These are phyloP conservation scores for Canna indica DNA, from an alignment of 176 grass and related monocot species.

Conservation along the genomic window DNA sequence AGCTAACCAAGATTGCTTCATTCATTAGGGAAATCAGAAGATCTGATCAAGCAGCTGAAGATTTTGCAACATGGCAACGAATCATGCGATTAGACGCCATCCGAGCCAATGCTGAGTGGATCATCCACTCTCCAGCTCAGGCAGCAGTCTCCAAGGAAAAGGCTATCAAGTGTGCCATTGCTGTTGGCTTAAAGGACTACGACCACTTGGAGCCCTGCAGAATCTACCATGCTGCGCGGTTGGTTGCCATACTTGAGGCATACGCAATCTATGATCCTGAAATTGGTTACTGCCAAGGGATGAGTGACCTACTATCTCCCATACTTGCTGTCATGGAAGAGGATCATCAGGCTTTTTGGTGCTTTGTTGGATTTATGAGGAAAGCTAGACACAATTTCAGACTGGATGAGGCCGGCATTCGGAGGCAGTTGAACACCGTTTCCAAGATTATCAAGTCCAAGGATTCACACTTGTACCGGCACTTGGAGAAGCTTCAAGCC, in stretches of 20 bases:
- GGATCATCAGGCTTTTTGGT: constrained; percentile 78
- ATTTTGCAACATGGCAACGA: constrained; percentile 82
- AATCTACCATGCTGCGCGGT: constrained; percentile 69
- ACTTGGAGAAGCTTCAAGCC: constrained; percentile 91
- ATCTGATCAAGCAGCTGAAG: constrained; percentile 31
- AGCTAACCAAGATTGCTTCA: constrained; percentile 29
- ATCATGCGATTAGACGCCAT: constrained; percentile 91
- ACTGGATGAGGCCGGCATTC: constrained; percentile 83
- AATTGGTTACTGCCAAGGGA: constrained; percentile 95
- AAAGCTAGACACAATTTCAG: constrained; percentile 97
- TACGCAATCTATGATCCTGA: constrained; percentile 81
- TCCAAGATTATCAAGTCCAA: constrained; percentile 93
- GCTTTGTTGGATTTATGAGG: constrained; percentile 88
- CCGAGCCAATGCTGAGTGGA: constrained; percentile 85
- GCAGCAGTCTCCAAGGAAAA: constrained; percentile 46
- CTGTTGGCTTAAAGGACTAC: constrained; percentile 75
- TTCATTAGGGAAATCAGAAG: constrained; percentile 8
- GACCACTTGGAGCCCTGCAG: constrained; percentile 80
- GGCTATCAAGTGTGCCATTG: constrained; percentile 55
- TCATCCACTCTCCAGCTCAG: constrained; percentile 50
- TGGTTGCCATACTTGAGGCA: constrained; percentile 74
- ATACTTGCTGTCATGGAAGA: constrained; percentile 78
- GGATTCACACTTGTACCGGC: constrained; percentile 71
- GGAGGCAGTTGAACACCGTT: constrained; percentile 78
- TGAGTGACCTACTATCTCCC: constrained; percentile 91